These are phyloP conservation scores for Sedum album DNA, from an alignment of 164 flowering plant species.

Conservation along the genomic window DNA sequence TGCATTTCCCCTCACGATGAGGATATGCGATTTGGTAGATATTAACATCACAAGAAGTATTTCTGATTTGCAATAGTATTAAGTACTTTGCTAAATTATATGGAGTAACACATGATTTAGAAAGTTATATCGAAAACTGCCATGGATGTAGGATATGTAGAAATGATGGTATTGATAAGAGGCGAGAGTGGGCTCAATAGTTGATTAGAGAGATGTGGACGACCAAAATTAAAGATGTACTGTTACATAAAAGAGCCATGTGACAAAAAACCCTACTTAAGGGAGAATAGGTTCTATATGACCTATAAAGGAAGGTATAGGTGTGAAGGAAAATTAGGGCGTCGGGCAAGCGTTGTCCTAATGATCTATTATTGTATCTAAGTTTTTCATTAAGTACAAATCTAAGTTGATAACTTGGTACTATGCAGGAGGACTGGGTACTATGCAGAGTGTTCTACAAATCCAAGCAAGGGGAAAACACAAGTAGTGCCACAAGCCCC, in stretches of 20 bases:
- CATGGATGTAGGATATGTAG: neutral
- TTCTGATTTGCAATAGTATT: too few species aligned
- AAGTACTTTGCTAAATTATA: neutral
- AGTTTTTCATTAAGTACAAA: neutral
- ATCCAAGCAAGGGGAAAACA: constrained; percentile 6
- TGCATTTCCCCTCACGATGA: neutral
- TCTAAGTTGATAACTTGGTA: neutral
- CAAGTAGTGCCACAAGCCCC: constrained; percentile 7
- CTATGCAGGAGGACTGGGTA: constrained; percentile 10
- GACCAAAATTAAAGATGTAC: too few species aligned
- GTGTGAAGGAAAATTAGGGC: neutral
- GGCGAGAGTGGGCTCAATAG: neutral
- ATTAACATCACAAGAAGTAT: too few species aligned
- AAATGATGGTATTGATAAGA: neutral
- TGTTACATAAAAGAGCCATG: neutral
- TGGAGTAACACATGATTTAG: neutral
- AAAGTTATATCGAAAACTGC: neutral
- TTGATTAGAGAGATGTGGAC: constrained; percentile 6
- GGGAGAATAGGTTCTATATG: neutral
- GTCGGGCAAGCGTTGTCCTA: neutral
- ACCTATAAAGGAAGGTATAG: neutral
- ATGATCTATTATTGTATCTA: neutral
- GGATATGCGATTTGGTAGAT: too few species aligned
- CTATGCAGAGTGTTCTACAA: constrained; percentile 10
- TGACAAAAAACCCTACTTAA: neutral